Percentiles rank a stretch among this genome's conserved stretches.
These are phyloP conservation scores for Kingdonia uniflora DNA, from an alignment of 164 flowering plant species.

Conservation along the genomic window DNA sequence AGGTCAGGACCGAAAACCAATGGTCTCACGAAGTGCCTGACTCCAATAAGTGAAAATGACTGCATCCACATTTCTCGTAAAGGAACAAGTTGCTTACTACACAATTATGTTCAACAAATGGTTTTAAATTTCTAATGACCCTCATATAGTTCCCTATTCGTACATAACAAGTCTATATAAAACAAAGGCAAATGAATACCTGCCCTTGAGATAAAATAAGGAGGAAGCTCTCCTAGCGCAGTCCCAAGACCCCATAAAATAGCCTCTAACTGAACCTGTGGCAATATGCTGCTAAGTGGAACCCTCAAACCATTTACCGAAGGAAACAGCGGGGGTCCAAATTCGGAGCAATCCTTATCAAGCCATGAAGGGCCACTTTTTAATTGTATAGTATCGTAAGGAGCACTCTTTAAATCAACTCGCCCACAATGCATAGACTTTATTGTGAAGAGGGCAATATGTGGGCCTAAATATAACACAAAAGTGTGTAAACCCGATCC, in stretches of 20 bases:
- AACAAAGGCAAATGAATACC: slow-evolving; percentile 27
- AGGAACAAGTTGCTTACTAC: no score
- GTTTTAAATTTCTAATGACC: no score
- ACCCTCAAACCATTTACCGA: slow-evolving; percentile 37
- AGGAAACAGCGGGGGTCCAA: slow-evolving; percentile 65
- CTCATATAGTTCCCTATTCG: no score
- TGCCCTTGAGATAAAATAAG: slow-evolving; percentile 94
- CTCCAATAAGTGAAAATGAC: no score
- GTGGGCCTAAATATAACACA: slow-evolving; percentile 90
- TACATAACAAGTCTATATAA: background rate
- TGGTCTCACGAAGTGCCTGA: no score
- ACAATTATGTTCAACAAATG: no score
- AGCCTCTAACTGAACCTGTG: slow-evolving; percentile 84
- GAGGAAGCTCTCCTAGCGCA: slow-evolving; percentile 98
- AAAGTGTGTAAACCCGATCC: slow-evolving; percentile 97
- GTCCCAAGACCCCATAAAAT: slow-evolving; percentile 93
- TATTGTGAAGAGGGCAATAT: slow-evolving; percentile 78
- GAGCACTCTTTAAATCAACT: slow-evolving; percentile 76
- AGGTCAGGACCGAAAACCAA: no score
- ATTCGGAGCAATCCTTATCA: slow-evolving; percentile 67
- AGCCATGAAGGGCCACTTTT: slow-evolving; percentile 86
- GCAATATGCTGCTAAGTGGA: slow-evolving; percentile 79
- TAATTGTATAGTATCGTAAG: slow-evolving; percentile 87
- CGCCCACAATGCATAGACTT: slow-evolving; percentile 89
- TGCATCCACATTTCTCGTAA: no score